Base-by-base conservation (phyloP, 345 rosid species). In the Brassica carinata region DNA sequence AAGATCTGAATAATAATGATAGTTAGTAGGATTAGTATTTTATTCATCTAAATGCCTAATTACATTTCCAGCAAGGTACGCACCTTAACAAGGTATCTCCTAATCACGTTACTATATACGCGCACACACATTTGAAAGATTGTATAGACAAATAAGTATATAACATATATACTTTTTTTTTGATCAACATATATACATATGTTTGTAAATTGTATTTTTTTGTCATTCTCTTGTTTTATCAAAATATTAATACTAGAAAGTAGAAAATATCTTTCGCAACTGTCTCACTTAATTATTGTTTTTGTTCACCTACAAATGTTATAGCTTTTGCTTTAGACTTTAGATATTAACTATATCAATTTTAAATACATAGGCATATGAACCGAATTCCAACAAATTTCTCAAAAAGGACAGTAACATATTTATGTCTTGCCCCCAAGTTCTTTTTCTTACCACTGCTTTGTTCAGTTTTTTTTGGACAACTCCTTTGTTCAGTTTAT, bases 61-160 rank as follows among this genome's bases (percentile, higher is more conserved):
- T 79, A 70, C 64, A 31, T 67, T 67, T 73, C 78, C 78, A 73
- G 82, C 55, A 30, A 65, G 27, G 53, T 51, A 57, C 26, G 45
- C 71, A 78, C 51, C 75, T 51, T 64, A 7, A 40, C 45, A 38
- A 72, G 68, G 57, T 40, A 34, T 43, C 17, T 40, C 51, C n/a
- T 29, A 48, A 30, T 61, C 74, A 77, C 63, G 55, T 71, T 63
- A 77, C 69, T 19, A 30, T 34, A 34, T 34, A 34, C 38, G 38
- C 15, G 26, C 38, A 36, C 30, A 36, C 38, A 26, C 57, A 61
- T 58, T 58, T 33, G 8, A 0, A 26, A 5, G 2, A 62, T 62
- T 26, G 15, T 26, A 26, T 57, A 57, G 10, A 6, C 19, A 18
- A 45, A 40, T 40, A 33, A 33, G 7, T 7, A 30, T 36, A 36